phyloP scores from a whole-genome alignment of 106 monocot species.

The Triglochin maritima region DNA sequence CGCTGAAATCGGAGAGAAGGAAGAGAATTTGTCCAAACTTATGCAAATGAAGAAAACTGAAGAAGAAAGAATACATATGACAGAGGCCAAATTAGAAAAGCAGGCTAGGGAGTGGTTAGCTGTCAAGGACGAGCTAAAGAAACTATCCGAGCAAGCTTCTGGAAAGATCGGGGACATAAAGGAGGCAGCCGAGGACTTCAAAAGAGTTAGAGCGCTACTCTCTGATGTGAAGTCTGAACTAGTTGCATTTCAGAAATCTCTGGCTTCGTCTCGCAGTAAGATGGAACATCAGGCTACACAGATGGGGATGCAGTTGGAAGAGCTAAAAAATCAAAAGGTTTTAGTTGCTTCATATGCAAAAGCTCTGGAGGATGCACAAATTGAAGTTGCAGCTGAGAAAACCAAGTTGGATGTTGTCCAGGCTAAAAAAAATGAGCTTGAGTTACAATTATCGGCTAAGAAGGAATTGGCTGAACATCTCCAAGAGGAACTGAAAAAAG shows the following conservation, averaged over 20 bases:
- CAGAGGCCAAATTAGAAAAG: slow-evolving; percentile 31
- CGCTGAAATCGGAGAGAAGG: slow-evolving; percentile 23
- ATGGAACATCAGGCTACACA: slow-evolving; percentile 26
- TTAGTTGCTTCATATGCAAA: slow-evolving; percentile 19
- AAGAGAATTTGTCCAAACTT: slow-evolving; percentile 17
- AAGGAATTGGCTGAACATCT: slow-evolving; percentile 11
- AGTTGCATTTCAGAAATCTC: slow-evolving; percentile 25
- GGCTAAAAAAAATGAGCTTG: slow-evolving; percentile 15
- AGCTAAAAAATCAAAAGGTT: slow-evolving; percentile 27
- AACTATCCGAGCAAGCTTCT: slow-evolving; percentile 20
- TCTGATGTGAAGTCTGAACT: slow-evolving; percentile 40
- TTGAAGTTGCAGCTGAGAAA: slow-evolving; percentile 32
- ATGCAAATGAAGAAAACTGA: slow-evolving; percentile 25
- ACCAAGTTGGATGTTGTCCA: slow-evolving; percentile 16
- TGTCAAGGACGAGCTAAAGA: slow-evolving; percentile 25
- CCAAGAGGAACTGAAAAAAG: slow-evolving; percentile 26
- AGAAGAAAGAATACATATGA: slow-evolving; percentile 22
- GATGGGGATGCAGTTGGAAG: slow-evolving; percentile 24
- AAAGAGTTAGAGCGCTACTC: slow-evolving; percentile 33
- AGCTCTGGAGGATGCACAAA: slow-evolving; percentile 31
- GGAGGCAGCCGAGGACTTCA: slow-evolving; percentile 24
- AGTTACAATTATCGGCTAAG: slow-evolving; percentile 15
- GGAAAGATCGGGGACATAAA: slow-evolving; percentile 14
- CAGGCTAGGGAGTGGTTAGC: slow-evolving; percentile 24
- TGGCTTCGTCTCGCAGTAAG: slow-evolving; percentile 25